Base-by-base conservation (phyloP, 345 rosid genomes). In the Leavenworthia alabamica region DNA sequence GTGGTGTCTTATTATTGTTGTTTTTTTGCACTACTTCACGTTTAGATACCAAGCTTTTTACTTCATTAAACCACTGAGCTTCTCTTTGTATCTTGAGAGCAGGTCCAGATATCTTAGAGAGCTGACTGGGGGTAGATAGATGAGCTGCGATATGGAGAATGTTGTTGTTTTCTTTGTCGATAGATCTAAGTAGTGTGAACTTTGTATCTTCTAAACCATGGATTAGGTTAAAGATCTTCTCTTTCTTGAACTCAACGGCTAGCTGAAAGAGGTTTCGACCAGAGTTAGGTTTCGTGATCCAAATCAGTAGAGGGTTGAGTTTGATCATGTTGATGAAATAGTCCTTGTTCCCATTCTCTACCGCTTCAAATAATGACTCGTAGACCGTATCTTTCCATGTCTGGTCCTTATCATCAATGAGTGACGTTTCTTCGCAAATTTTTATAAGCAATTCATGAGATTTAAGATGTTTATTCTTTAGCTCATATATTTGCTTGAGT, bases 1-100 rank as follows among this genome's bases (percentile, higher is more conserved):
- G 22, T 0, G 77, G 62, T 9, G 69, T 75, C 43, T 53, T 15
- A 0, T 9, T 3, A 0, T 41, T 8, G 3, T 45, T 22, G 42
- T 52, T 52, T 28, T 3, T 20, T 13, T 19, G 7, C 27, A 17
- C 14, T 11, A 29, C 15, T 16, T 53, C 24, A 41, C 41, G 42
- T 23, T 32, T 11, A 32, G 54, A 15, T 1, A 66, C 46, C 24
- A 66, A 22, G 3, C 46, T 66, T 15, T 44, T 15, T 36, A 66
- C 56, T 66, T 55, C 56, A 45, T 14, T 3, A 43, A 5, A 54
- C 70, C 70, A 65, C 3, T 29, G 62, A 32, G 2, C 3, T 11
- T 65, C 62, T 45, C 62, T 22, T 44, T 65, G 70, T 35, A 65
- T 43, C 46, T 55, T 43, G 11, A 65, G 70, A 10, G 54, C 70